phyloP scores from a whole-genome alignment of 305 asterid species.

The Fraxinus sp. region DNA sequence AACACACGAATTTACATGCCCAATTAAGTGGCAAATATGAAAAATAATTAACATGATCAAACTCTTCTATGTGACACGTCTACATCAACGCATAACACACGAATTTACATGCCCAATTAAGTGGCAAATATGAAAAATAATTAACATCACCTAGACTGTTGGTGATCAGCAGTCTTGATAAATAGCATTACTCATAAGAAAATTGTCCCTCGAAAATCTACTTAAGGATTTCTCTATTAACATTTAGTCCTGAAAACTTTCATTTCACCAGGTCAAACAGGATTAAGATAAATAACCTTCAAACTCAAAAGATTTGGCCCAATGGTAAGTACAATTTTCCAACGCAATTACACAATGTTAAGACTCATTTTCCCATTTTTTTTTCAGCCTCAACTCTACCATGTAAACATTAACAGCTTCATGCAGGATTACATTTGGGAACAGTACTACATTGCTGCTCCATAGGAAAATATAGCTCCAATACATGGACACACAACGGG shows the following conservation, averaged over 20 bases:
- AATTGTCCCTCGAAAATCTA: neutral
- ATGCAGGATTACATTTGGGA: constrained; percentile 5
- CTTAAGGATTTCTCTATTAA: neutral
- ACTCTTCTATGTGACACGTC: neutral
- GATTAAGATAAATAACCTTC: neutral
- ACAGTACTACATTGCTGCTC: constrained; percentile 20
- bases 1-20: neutral
- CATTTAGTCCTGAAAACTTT: neutral
- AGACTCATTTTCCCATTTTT: neutral
- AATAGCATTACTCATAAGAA: neutral
- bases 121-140: neutral
- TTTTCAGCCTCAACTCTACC: neutral
- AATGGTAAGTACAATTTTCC: neutral
- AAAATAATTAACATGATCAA: neutral
- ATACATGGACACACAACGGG: constrained; percentile 30
- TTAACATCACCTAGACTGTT: neutral
- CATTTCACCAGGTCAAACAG: neutral
- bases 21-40: neutral
- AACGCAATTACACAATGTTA: neutral
- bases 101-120: neutral
- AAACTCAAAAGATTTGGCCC: neutral
- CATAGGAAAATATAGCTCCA: constrained; percentile 30
- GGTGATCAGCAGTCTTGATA: neutral
- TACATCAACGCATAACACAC: neutral
- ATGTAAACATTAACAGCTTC: constrained; percentile 8